phyloP scores from a whole-genome alignment of 345 rosid genomes.

The Eutrema yunnanense region DNA sequence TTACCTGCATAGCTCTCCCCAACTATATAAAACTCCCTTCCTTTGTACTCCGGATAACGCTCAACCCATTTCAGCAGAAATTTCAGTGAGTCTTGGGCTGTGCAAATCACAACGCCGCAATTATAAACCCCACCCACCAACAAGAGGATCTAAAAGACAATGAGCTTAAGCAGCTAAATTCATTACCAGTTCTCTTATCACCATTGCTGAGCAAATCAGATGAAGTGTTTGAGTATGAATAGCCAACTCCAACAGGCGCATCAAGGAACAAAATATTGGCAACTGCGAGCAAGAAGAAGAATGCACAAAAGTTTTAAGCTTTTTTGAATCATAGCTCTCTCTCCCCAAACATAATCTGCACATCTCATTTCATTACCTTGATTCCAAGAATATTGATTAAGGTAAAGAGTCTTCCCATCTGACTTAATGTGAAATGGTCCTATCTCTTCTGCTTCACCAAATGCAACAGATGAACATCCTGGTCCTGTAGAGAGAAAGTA shows the following conservation, averaged over 20 bases:
- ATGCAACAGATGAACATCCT: slow-evolving; percentile 92
- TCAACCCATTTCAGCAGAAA: slow-evolving; percentile 87
- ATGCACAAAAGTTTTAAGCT: neutral
- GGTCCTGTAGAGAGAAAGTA: slow-evolving; percentile 49
- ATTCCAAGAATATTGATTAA: slow-evolving; percentile 91
- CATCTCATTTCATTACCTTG: slow-evolving; percentile 41
- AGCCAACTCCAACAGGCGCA: slow-evolving; percentile 95
- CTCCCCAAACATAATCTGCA: neutral
- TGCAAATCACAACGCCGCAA: slow-evolving; percentile 19
- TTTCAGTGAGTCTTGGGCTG: slow-evolving; percentile 68
- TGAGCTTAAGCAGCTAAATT: slow-evolving; percentile 19
- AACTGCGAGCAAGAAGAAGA: slow-evolving; percentile 37
- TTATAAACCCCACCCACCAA: neutral
- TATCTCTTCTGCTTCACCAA: slow-evolving; percentile 85
- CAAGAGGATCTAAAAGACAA: neutral
- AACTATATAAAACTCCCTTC: slow-evolving; percentile 74
- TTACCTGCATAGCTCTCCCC: slow-evolving; percentile 96
- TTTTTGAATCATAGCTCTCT: slow-evolving; percentile 3
- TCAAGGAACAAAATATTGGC: slow-evolving; percentile 84
- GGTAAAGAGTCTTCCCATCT: slow-evolving; percentile 74
- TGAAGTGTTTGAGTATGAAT: slow-evolving; percentile 80
- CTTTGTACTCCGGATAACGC: slow-evolving; percentile 82
- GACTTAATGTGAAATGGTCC: slow-evolving; percentile 81
- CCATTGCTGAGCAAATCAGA: slow-evolving; percentile 52
- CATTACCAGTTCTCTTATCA: slow-evolving; percentile 60